Conservation (phyloP, 352 stramenopile genomes). For the Pythium scleroteichum region DNA sequence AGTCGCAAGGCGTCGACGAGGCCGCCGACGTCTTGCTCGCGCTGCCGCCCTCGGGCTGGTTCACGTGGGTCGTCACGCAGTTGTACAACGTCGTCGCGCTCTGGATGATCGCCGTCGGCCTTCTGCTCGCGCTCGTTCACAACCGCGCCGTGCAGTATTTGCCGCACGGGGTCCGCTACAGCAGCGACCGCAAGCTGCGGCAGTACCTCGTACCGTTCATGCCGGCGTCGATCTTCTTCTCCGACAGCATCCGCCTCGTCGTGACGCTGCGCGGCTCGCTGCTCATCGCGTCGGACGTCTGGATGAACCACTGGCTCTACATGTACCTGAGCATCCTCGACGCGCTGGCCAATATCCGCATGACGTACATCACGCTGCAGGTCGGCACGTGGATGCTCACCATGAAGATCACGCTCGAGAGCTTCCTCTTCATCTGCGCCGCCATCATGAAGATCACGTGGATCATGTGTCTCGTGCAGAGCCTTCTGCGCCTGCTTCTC, state of each 20-base stretch:
- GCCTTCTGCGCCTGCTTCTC: constrained; percentile 27
- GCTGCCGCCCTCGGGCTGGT: constrained; percentile 41
- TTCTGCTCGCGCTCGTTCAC: constrained; percentile 42
- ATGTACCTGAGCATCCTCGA: constrained; percentile 53
- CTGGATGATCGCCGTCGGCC: constrained; percentile 36
- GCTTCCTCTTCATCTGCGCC: constrained; percentile 55
- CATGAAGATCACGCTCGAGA: constrained; percentile 42
- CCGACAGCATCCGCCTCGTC: constrained; percentile 37
- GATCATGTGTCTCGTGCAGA: constrained; percentile 54
- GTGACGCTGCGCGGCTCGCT: constrained; percentile 50
- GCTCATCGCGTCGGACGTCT: constrained; percentile 54
- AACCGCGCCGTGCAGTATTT: constrained; percentile 40
- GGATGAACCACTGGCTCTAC: constrained; percentile 72
- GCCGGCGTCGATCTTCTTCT: constrained; percentile 32
- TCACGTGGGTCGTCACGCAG: constrained; percentile 34
- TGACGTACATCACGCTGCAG: constrained; percentile 46
- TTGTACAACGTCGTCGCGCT: constrained; percentile 48
- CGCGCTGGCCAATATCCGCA: constrained; percentile 39
- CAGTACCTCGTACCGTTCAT: constrained; percentile 50
- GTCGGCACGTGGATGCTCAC: constrained; percentile 55
- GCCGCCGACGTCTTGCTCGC: constrained; percentile 41
- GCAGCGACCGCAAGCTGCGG: constrained; percentile 27
- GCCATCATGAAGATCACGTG: constrained; percentile 53
- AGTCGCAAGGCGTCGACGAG: constrained; percentile 37
- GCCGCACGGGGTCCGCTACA: constrained; percentile 36